phyloP scores from a whole-genome alignment of 352 stramenopile genomes.

The Hyaloperonospora brassicae region DNA sequence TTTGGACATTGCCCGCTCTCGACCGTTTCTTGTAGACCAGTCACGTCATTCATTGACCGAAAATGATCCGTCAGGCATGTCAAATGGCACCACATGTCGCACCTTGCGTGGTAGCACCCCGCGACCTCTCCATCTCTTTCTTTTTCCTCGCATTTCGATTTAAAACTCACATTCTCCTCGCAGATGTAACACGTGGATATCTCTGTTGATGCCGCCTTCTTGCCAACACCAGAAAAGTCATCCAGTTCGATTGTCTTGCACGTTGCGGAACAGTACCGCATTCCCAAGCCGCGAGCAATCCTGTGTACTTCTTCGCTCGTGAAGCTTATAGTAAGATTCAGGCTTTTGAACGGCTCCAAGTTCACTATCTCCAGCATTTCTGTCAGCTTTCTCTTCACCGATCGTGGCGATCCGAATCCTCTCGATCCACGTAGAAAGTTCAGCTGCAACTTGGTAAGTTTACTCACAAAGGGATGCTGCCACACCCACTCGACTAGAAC shows the following conservation, averaged over 20 bases:
- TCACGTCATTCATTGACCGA: conserved; percentile 16
- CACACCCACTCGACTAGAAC: conserved; percentile 64
- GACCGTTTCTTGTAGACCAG: conserved; percentile 6
- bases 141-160: conserved; percentile 1
- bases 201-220: neutral
- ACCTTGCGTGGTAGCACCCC: conserved; percentile 38
- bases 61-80: conserved; percentile 54
- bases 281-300: conserved; percentile 25
- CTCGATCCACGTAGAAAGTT: conserved; percentile 24
- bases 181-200: conserved; percentile 35
- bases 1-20: conserved; percentile 35
- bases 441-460: conserved; percentile 41
- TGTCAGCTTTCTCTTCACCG: conserved; percentile 60
- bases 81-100: conserved; percentile 36
- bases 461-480: conserved; percentile 58
- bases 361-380: conserved; percentile 64
- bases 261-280: conserved; percentile 25
- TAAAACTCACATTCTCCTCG: conserved; percentile 19
- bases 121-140: conserved; percentile 2
- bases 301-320: conserved; percentile 35
- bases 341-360: conserved; percentile 37
- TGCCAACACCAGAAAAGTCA: conserved; percentile 6
- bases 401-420: conserved; percentile 40
- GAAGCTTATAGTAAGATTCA: conserved; percentile 49
- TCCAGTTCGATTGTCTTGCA: conserved; percentile 34